phyloP scores from a whole-genome alignment of 768 basidiomycete species.

The Trametes cinnabarina region DNA sequence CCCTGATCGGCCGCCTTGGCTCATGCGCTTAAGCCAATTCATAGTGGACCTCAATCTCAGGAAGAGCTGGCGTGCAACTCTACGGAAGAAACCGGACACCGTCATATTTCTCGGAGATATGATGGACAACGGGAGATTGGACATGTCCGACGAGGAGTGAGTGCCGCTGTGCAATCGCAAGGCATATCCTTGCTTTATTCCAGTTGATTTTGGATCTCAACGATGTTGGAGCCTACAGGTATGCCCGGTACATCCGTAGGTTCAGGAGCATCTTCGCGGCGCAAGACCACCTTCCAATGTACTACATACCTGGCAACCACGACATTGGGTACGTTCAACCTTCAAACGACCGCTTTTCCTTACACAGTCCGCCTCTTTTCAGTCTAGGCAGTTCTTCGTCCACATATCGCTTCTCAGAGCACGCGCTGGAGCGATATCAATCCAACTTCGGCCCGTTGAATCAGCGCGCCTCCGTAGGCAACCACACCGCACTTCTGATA shows the following conservation, averaged over 20 bases:
- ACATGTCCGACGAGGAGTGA: slow-evolving; percentile 67
- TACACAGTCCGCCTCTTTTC: background rate
- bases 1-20: slow-evolving; percentile 50
- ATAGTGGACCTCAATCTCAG: slow-evolving; percentile 81
- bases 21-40: slow-evolving; percentile 59
- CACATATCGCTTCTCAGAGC: slow-evolving; percentile 24
- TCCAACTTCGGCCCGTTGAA: slow-evolving; percentile 77
- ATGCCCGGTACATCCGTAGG: slow-evolving; percentile 62
- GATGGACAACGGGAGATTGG: slow-evolving; percentile 80
- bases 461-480: slow-evolving; percentile 58
- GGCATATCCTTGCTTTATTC: no score
- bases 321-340: slow-evolving; percentile 64
- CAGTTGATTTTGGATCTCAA: background rate
- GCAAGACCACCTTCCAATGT: slow-evolving; percentile 43
- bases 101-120: slow-evolving; percentile 89
- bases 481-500: slow-evolving; percentile 69
- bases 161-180: slow-evolving; percentile 33
- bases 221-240: slow-evolving; percentile 45
- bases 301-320: slow-evolving; percentile 88
- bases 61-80: slow-evolving; percentile 77
- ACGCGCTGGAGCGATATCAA: slow-evolving; percentile 51
- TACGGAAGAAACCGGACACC: slow-evolving; percentile 59
- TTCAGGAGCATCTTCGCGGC: slow-evolving; percentile 68
- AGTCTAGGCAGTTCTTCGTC: slow-evolving; percentile 31
- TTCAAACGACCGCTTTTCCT: slow-evolving; percentile 5